Conservation (phyloP, 2,329 filamentous ascomycete genomes). For the Pseudogymnoascus sp. region DNA sequence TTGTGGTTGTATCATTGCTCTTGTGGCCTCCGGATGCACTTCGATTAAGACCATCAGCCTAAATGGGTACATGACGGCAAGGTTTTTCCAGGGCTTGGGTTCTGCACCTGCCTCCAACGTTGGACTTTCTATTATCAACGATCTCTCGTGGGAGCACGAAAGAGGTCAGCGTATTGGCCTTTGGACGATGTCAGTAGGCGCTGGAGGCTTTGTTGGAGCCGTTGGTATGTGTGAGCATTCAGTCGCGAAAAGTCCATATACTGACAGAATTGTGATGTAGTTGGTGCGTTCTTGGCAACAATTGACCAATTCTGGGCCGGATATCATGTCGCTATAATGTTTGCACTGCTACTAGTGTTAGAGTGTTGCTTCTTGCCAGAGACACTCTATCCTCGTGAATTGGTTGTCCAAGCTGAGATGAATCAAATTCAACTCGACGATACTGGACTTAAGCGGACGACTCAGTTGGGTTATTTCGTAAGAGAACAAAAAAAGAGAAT, state of each 20-base stretch:
- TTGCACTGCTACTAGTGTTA: conserved; percentile 38
- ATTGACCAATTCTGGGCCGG: conserved; percentile 43
- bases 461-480: conserved; percentile 17
- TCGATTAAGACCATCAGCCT: conserved; percentile 31
- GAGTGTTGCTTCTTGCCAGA: conserved; percentile 45
- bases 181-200: conserved; percentile 48
- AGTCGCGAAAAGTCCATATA: not conserved
- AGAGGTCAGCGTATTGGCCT: conserved; percentile 46
- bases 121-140: conserved; percentile 45
- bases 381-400: conserved; percentile 43
- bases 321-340: conserved; percentile 46
- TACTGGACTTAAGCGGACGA: conserved; percentile 9
- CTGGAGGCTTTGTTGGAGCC: conserved; percentile 41
- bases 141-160: conserved; percentile 49
- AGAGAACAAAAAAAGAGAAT: conserved; percentile 30
- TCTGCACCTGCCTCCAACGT: conserved; percentile 46
- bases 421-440: not conserved
- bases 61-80: conserved; percentile 45
- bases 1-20: conserved; percentile 29
- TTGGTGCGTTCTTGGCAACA: conserved; percentile 44
- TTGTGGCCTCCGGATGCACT: conserved; percentile 30
- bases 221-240: conserved; percentile 29
- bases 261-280: conserved; percentile 18
- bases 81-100: conserved; percentile 50
- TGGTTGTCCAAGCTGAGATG: conserved; percentile 7